Percentiles rank a stretch among this genome's conserved stretches.
phyloP scores from a whole-genome alignment of 2,329 filamentous ascomycete species.

The Penicillium fuscoglaucum region DNA sequence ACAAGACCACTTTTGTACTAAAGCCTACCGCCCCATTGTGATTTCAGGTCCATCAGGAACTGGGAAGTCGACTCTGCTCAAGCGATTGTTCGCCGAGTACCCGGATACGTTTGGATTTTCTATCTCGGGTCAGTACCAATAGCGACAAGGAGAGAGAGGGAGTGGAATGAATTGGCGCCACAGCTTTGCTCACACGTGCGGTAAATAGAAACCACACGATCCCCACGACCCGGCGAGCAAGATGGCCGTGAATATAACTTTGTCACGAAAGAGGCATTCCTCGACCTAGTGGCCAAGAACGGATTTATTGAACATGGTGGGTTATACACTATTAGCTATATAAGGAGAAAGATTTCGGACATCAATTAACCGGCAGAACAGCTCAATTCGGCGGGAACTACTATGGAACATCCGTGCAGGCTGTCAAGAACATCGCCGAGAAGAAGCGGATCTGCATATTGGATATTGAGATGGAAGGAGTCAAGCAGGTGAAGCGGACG shows the following conservation, averaged over 20 bases:
- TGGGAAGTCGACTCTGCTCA: constrained; percentile 47
- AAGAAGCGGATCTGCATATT: constrained; percentile 76
- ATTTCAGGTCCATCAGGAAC: constrained; percentile 44
- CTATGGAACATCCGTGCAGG: constrained; percentile 81
- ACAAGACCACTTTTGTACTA: background rate
- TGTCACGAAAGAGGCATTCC: constrained; percentile 65
- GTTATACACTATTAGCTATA: background rate
- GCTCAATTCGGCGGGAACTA: constrained; percentile 82
- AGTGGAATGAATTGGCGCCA: background rate
- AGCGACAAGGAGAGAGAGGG: background rate
- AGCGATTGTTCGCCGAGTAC: constrained; percentile 43
- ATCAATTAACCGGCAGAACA: background rate
- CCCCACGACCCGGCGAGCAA: constrained; percentile 71
- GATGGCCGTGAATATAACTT: constrained; percentile 83
- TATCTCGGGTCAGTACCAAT: constrained; percentile 37
- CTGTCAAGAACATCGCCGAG: constrained; percentile 71
- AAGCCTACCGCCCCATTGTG: constrained; percentile 2
- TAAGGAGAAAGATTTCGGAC: background rate
- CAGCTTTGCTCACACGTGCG: constrained; percentile 14
- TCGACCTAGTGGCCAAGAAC: constrained; percentile 63
- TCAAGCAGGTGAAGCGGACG: constrained; percentile 86
- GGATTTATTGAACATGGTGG: constrained; percentile 75
- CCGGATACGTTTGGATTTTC: constrained; percentile 47
- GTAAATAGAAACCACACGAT: constrained; percentile 70
- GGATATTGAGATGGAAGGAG: constrained; percentile 98